phyloP scores from a whole-genome alignment of 108 stramenopile species.

The Pseudonitzschia multiseries region DNA sequence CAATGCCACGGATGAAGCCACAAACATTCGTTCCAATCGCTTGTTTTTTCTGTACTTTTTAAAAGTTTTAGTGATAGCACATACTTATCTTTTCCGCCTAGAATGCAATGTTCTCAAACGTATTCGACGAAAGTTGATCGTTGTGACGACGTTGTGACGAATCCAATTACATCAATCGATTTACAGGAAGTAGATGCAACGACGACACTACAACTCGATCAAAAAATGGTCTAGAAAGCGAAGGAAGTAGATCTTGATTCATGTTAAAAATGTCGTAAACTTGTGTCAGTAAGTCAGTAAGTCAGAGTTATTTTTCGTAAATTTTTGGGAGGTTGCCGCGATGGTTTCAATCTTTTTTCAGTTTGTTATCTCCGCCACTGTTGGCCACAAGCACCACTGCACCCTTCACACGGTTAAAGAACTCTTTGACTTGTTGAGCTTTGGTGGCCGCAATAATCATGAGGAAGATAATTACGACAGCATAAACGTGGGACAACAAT shows the following conservation, averaged over 20 bases:
- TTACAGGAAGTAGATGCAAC: no score
- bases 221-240: no score
- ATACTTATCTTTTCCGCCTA: not conserved
- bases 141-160: no score
- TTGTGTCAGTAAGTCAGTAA: no score
- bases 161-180: no score
- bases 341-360: conserved; percentile 32
- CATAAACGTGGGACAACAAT: conserved; percentile 75
- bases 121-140: no score
- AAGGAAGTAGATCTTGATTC: no score
- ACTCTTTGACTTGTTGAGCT: conserved; percentile 66
- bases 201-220: no score
- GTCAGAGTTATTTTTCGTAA: no score
- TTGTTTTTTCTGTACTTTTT: conserved; percentile 1
- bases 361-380: conserved; percentile 35
- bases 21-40: not conserved
- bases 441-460: conserved; percentile 82
- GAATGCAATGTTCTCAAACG: no score
- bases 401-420: conserved; percentile 45
- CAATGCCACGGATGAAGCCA: not conserved
- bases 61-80: not conserved
- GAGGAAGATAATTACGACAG: conserved; percentile 79
- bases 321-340: no score
- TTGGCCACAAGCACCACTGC: conserved; percentile 46
- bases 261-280: no score